Evolutionary conservation across 441 rosid species (phyloP), one percentile per base, ranked within the genome.

Genomic region (Gossypium trilobum): DNA sequence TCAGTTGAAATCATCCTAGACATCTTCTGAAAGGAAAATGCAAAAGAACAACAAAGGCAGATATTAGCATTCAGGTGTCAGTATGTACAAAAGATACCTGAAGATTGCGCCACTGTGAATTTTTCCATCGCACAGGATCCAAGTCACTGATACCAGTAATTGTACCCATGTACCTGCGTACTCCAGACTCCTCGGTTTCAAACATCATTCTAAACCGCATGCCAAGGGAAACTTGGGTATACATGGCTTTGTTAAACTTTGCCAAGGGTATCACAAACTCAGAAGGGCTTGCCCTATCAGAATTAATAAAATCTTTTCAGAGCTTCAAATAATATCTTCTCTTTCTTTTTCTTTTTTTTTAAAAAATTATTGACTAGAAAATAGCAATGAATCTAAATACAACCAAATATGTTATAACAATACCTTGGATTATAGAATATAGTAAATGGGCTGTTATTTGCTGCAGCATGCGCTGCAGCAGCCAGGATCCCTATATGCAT

Each of bases 121-220:
- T 82, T 81, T 92, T 94, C 99, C 97, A 94, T 74, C 99, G 77
- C 65, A 89, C 85, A 13, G 90, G 79, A 80, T 94, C 97, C 78
- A 93, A 80, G 77, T 94, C 99, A 70, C 90, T 89, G 66, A 89
- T 85, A 74, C 90, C 91, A 1, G 97, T 94, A 72, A 94, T 78
- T n/a, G 99, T 91, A 71, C 99, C 97, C 97, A 94, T 94, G 76
- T 92, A 92, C 70, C 97, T 87, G 19, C 95, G 95, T 33, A 92
- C 87, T 77, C 97, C 97, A 0, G 97, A 94, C 73, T 94, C 99
- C 77, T 94, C 97, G 13, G 65, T 59, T 59, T 59, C 65, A 59
- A 94, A 92, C 95, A 94, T 86, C 99, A 92, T 92, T 82, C 97
- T 82, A 80, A 92, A 90, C 67, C 99, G 86, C 97, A 94, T 89